Evolutionary conservation across 352 stramenopile genomes (phyloP).

Genomic region (Pythium aquatile): DNA sequence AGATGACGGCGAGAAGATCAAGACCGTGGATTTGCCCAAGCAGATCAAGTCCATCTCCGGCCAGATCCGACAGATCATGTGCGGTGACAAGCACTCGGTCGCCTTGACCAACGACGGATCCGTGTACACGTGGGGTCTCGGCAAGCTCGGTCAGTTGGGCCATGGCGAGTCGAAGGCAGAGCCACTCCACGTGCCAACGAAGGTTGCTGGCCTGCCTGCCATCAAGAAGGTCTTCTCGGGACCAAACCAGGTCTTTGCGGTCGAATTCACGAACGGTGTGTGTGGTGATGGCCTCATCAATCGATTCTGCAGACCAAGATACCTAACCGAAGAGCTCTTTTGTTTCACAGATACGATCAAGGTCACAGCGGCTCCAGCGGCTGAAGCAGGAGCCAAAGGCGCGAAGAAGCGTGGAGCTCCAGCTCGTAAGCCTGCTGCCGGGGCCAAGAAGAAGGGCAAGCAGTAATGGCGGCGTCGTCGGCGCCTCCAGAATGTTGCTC

Average conservation of each 20-base stretch:
- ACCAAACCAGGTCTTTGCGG: slow-evolving; percentile 72
- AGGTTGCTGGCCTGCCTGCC: slow-evolving; percentile 44
- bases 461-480: slow-evolving; percentile 7
- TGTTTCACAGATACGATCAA: slow-evolving; percentile 47
- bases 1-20: slow-evolving; percentile 38
- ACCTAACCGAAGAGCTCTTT: neutral
- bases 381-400: slow-evolving; percentile 10
- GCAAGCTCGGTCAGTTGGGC: slow-evolving; percentile 68
- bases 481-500: neutral
- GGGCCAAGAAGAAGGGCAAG: slow-evolving; percentile 33
- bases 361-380: slow-evolving; percentile 28
- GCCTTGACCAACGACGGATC: slow-evolving; percentile 47
- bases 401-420: slow-evolving; percentile 30
- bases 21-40: slow-evolving; percentile 32
- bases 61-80: slow-evolving; percentile 25
- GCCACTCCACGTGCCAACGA: slow-evolving; percentile 45
- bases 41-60: slow-evolving; percentile 20
- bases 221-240: slow-evolving; percentile 68
- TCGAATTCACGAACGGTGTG: slow-evolving; percentile 77
- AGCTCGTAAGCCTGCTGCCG: slow-evolving; percentile 17
- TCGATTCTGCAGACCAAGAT: neutral
- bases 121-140: slow-evolving; percentile 75
- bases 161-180: slow-evolving; percentile 39
- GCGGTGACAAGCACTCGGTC: slow-evolving; percentile 67
- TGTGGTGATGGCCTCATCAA: neutral